Conservation (phyloP, 306 rosid species). For the Cucurbita ficifolia region DNA sequence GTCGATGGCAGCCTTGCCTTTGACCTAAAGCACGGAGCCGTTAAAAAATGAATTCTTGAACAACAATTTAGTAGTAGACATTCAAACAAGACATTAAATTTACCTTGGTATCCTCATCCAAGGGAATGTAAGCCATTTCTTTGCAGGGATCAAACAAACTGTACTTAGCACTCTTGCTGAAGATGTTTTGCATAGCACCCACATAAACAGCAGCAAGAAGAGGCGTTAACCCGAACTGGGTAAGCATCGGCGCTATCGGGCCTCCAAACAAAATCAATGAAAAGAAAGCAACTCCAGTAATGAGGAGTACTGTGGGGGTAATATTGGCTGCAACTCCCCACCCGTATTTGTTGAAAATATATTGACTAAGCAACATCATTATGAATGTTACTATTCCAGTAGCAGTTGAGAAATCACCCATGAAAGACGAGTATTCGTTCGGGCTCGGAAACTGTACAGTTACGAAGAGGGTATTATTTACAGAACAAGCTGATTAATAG, state of each 20-base stretch:
- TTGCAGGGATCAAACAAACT: slow-evolving; percentile 97
- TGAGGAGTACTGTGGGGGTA: slow-evolving; percentile 78
- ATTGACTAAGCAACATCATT: slow-evolving; percentile 89
- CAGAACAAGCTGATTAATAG: neutral
- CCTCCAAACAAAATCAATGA: slow-evolving; percentile 66
- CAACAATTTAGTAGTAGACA: neutral
- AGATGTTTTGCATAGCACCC: slow-evolving; percentile 98
- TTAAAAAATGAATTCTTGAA: neutral
- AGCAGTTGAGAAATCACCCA: slow-evolving; percentile 96
- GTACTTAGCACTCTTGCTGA: slow-evolving; percentile 99
- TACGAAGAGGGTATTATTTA: neutral
- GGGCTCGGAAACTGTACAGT: slow-evolving; percentile 83
- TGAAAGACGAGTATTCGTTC: slow-evolving; percentile 83
- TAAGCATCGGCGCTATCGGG: slow-evolving; percentile 55
- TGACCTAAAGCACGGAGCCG: slow-evolving; percentile 38
- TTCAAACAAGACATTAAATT: neutral
- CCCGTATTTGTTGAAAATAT: slow-evolving; percentile 69
- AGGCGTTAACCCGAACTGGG: slow-evolving; percentile 72
- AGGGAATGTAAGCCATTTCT: slow-evolving; percentile 98
- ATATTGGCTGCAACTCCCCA: slow-evolving; percentile 96
- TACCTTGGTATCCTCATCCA: slow-evolving; percentile 49
- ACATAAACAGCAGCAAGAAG: slow-evolving; percentile 97
- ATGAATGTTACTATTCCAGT: slow-evolving; percentile 86
- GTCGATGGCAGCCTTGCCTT: slow-evolving; percentile 98
- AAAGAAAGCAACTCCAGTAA: slow-evolving; percentile 86